phyloP scores from a whole-genome alignment of 768 basidiomycete species.

The Suillus occidentalis region DNA sequence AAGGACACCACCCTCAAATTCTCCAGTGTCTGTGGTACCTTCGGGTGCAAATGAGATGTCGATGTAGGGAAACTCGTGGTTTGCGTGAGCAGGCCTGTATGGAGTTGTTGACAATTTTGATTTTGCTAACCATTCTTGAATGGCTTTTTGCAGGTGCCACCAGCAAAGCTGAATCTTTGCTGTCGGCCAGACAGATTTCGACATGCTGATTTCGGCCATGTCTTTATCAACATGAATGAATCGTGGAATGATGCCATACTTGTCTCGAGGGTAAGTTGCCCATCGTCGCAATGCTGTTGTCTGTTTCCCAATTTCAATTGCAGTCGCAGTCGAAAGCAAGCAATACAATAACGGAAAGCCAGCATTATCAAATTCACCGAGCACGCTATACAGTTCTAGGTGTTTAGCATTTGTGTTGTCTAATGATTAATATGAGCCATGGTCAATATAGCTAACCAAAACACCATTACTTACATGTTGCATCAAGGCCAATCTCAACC shows the following conservation, averaged over 20 bases:
- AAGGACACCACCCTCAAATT: too few species aligned
- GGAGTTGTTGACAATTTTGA: not conserved
- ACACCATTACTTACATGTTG: conserved; percentile 17
- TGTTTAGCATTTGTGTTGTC: conserved; percentile 16
- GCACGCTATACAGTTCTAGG: conserved; percentile 25
- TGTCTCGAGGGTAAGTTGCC: conserved; percentile 11
- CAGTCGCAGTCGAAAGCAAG: conserved; percentile 21
- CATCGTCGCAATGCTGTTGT: conserved; percentile 17
- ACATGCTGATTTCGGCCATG: conserved; percentile 17
- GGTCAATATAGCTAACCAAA: not conserved
- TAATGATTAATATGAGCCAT: not conserved
- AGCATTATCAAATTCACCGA: conserved; percentile 23
- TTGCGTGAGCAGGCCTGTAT: too few species aligned
- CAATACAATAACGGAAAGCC: conserved; percentile 26
- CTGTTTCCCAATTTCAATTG: conserved; percentile 21
- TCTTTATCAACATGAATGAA: conserved; percentile 15
- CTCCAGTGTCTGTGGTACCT: too few species aligned
- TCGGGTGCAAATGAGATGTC: too few species aligned
- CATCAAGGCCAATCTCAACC: conserved; percentile 17
- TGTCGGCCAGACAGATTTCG: conserved; percentile 4
- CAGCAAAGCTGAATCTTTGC: conserved; percentile 14
- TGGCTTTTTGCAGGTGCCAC: conserved; percentile 13
- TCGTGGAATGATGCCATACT: conserved; percentile 7
- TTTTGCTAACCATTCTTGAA: conserved; percentile 6
- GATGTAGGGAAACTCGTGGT: too few species aligned